phyloP scores from a whole-genome alignment of 148 eudicot species.

The Linanthus parryae region DNA sequence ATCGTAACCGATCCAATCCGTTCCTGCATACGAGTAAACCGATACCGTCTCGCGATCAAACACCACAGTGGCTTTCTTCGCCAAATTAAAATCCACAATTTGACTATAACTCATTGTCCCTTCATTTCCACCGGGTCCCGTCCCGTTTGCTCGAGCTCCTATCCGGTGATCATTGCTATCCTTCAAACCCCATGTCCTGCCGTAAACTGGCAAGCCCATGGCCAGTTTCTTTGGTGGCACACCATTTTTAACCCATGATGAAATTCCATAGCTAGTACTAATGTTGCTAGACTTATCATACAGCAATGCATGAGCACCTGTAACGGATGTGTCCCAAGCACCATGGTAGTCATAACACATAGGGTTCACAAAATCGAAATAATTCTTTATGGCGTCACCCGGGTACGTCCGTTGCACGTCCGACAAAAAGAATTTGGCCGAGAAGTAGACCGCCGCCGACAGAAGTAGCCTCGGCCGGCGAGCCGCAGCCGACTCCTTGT shows the following conservation, averaged over 20 bases:
- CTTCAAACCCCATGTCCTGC: constrained; percentile 27
- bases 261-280: constrained; percentile 26
- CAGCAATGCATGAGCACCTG: constrained; percentile 21
- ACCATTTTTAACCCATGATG: constrained; percentile 15
- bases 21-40: constrained; percentile 15
- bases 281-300: constrained; percentile 21
- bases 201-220: constrained; percentile 30
- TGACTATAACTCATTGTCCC: constrained; percentile 15
- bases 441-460: constrained; percentile 12
- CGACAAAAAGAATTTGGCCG: constrained; percentile 4
- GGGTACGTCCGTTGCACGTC: constrained; percentile 12
- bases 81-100: constrained; percentile 8
- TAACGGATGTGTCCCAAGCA: constrained; percentile 17
- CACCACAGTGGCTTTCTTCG: constrained; percentile 11
- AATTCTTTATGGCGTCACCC: constrained; percentile 8
- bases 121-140: constrained; percentile 17
- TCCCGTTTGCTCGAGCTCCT: constrained; percentile 26
- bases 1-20: constrained; percentile 33
- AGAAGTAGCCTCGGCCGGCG: constrained; percentile 9
- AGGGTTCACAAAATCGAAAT: constrained; percentile 22
- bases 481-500: background rate
- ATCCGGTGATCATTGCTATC: constrained; percentile 20
- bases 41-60: constrained; percentile 15
- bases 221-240: constrained; percentile 21
- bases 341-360: constrained; percentile 34